Conservation (phyloP, 306 rosid genomes). For the Potentilla sterilis region DNA sequence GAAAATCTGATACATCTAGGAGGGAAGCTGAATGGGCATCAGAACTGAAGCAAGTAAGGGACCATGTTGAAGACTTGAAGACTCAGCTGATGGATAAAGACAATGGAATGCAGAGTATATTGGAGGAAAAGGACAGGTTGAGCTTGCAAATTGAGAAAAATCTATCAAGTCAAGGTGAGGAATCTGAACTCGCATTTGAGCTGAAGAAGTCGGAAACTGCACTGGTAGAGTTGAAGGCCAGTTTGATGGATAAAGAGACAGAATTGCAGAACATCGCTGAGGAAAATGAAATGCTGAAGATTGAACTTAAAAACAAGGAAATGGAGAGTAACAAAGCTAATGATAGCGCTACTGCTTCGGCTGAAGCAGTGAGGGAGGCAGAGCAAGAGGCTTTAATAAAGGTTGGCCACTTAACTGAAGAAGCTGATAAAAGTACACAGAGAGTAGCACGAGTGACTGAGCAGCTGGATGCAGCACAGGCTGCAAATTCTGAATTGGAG, state of each 20-base stretch:
- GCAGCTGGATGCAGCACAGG: conserved; percentile 79
- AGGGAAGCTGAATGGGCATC: conserved; percentile 51
- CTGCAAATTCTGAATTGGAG: conserved; percentile 65
- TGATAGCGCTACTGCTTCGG: conserved; percentile 37
- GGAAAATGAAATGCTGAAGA: conserved; percentile 57
- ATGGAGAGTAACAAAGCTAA: conserved; percentile 39
- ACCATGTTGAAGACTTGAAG: conserved; percentile 54
- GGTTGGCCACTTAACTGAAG: conserved; percentile 50
- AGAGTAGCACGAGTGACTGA: conserved; percentile 62
- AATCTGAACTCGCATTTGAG: conserved; percentile 41
- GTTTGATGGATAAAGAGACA: conserved; percentile 57
- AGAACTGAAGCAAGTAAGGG: conserved; percentile 51
- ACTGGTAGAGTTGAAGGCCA: conserved; percentile 51
- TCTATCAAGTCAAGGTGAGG: conserved; percentile 29
- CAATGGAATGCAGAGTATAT: conserved; percentile 42
- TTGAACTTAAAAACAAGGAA: conserved; percentile 41
- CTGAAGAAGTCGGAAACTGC: conserved; percentile 48
- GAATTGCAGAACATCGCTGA: conserved; percentile 49
- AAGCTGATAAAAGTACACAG: conserved; percentile 60
- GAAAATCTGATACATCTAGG: conserved; percentile 52
- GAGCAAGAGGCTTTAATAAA: conserved; percentile 68
- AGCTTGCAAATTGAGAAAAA: conserved; percentile 29
- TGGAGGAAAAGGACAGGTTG: conserved; percentile 43
- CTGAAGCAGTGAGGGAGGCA: conserved; percentile 58
- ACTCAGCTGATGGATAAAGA: conserved; percentile 54